These are phyloP conservation scores for Myochromella boudieri DNA, from an alignment of 768 basidiomycete genomes.

Conservation along the genomic window DNA sequence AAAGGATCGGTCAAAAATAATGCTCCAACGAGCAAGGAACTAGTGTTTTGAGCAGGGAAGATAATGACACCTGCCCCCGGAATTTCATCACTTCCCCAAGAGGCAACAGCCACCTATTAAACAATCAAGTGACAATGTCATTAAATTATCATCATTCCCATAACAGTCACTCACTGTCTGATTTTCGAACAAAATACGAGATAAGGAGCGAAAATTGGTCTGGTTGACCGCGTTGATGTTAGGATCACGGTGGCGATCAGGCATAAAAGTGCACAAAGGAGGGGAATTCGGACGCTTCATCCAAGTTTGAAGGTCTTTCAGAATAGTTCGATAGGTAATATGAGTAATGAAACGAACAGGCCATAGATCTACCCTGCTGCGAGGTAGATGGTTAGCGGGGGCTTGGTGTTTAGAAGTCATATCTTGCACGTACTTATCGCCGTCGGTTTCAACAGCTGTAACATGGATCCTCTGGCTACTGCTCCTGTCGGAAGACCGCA, in stretches of 20 bases:
- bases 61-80: conserved; percentile 53
- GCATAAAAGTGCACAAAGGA: conserved; percentile 64
- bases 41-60: conserved; percentile 51
- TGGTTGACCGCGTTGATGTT: conserved; percentile 50
- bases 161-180: conserved; percentile 43
- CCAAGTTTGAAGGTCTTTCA: conserved; percentile 52
- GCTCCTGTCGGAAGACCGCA: conserved; percentile 44
- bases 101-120: conserved; percentile 48
- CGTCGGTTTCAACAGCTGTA: conserved; percentile 68
- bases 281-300: conserved; percentile 45
- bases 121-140: conserved; percentile 3
- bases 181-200: conserved; percentile 48
- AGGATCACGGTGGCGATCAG: conserved; percentile 54
- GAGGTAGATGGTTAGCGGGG: conserved; percentile 28
- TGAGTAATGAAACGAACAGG: conserved; percentile 47
- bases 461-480: conserved; percentile 54
- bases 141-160: background rate
- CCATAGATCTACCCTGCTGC: conserved; percentile 56
- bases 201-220: conserved; percentile 53
- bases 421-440: conserved; percentile 56
- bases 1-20: conserved; percentile 47
- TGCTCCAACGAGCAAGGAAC: conserved; percentile 50
- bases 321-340: conserved; percentile 38
- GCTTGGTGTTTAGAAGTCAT: conserved; percentile 9
- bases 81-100: conserved; percentile 47